phyloP scores from a whole-genome alignment of 148 eudicot genomes.

The Fallopia convolvulus region DNA sequence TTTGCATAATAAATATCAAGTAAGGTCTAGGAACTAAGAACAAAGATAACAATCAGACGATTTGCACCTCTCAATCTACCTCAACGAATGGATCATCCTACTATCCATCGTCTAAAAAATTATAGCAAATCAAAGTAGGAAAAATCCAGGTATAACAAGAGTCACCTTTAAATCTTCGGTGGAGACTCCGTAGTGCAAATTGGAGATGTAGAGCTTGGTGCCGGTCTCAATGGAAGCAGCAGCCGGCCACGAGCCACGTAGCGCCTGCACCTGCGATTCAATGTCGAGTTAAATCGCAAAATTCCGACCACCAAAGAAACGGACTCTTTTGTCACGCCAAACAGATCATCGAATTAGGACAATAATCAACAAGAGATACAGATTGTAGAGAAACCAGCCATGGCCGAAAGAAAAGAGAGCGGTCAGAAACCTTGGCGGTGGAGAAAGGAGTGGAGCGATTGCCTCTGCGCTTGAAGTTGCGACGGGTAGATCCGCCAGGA shows the following conservation, averaged over 20 bases:
- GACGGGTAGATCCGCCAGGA: constrained; percentile 51
- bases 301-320: neutral
- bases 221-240: constrained; percentile 56
- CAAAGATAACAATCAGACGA: neutral
- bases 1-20: neutral
- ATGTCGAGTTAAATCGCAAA: neutral
- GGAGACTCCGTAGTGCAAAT: constrained; percentile 88
- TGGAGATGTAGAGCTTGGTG: constrained; percentile 80
- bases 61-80: neutral
- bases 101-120: too few species aligned
- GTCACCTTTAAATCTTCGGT: constrained; percentile 80
- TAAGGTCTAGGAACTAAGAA: neutral
- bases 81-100: too few species aligned
- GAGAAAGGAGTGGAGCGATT: constrained; percentile 59
- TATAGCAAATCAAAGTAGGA: too few species aligned
- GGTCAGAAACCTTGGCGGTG: constrained; percentile 38
- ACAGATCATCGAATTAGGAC: neutral
- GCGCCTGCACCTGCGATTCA: constrained; percentile 35
- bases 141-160: neutral
- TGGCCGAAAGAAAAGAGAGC: neutral
- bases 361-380: neutral
- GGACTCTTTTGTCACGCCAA: neutral
- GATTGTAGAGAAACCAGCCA: neutral
- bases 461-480: constrained; percentile 41
- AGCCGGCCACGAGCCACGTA: constrained; percentile 44